phyloP scores from a whole-genome alignment of 2,329 filamentous ascomycete species.

The Magnaporthiopsis rhizophila region DNA sequence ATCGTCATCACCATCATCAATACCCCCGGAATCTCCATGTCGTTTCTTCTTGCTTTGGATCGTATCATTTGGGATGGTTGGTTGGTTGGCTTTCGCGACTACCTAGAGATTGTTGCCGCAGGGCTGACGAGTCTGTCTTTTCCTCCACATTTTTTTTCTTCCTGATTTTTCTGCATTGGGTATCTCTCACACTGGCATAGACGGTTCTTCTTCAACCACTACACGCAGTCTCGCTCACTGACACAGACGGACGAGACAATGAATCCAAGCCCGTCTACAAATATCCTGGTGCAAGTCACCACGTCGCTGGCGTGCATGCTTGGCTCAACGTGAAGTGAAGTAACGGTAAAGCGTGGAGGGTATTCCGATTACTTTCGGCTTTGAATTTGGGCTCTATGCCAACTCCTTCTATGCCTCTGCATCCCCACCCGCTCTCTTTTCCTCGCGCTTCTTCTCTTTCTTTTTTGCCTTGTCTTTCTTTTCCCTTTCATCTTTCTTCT shows the following conservation, averaged over 20 bases:
- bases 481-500: background rate
- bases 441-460: background rate
- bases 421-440: background rate
- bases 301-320: background rate
- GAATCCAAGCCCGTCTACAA: background rate
- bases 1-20: background rate
- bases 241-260: background rate
- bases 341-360: background rate
- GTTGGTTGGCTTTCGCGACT: background rate
- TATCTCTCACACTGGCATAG: too few relatives aligned
- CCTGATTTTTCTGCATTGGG: background rate
- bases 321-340: background rate
- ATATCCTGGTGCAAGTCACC: background rate
- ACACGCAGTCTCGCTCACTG: too few relatives aligned
- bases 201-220: too few relatives aligned
- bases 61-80: background rate
- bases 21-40: background rate
- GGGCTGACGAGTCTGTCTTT: background rate
- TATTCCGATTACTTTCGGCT: background rate
- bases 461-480: background rate
- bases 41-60: background rate
- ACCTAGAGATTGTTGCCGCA: background rate
- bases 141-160: background rate
- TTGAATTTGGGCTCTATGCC: background rate
- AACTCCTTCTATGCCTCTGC: background rate